Conservation (phyloP, 2,329 filamentous ascomycete genomes). For the Xylariaceae sp. region DNA sequence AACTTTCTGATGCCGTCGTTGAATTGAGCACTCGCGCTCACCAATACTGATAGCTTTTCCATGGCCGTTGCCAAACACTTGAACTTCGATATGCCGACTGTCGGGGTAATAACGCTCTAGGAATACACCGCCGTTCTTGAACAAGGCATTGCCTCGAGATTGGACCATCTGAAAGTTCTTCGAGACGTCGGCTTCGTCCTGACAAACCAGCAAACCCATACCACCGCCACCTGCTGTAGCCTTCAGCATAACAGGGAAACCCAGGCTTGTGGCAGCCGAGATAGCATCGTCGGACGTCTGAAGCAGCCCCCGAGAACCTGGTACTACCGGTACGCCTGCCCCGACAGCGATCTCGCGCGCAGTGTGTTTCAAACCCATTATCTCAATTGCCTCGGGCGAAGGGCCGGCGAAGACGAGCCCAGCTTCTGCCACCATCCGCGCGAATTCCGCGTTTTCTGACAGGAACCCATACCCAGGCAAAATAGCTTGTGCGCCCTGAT, state of each 20-base stretch:
- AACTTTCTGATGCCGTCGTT: conserved; percentile 63
- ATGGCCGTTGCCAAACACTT: conserved; percentile 56
- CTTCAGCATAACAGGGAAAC: conserved; percentile 49
- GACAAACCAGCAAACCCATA: conserved; percentile 54
- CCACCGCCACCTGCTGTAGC: conserved; percentile 61
- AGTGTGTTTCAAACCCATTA: conserved; percentile 21
- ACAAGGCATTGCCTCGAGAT: conserved; percentile 51
- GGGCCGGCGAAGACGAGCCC: conserved; percentile 58
- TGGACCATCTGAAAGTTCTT: conserved; percentile 50
- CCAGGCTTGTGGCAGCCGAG: conserved; percentile 32
- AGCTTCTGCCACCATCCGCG: conserved; percentile 39
- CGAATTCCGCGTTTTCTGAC: conserved; percentile 58
- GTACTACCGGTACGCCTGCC: conserved; percentile 27
- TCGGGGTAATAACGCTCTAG: conserved; percentile 62
- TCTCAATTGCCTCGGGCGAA: conserved; percentile 45
- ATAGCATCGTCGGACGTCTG: conserved; percentile 49
- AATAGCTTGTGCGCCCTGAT: conserved; percentile 34
- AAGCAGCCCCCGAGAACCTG: conserved; percentile 22
- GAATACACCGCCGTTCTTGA: conserved; percentile 58
- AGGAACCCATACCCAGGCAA: conserved; percentile 64
- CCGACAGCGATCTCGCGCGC: conserved; percentile 29
- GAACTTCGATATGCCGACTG: conserved; percentile 47
- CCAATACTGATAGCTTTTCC: conserved; percentile 57
- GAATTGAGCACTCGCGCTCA: conserved; percentile 64
- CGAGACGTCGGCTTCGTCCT: conserved; percentile 39